These are phyloP conservation scores for Pichia californica DNA, from an alignment of 805 yeast species.

Conservation along the genomic window DNA sequence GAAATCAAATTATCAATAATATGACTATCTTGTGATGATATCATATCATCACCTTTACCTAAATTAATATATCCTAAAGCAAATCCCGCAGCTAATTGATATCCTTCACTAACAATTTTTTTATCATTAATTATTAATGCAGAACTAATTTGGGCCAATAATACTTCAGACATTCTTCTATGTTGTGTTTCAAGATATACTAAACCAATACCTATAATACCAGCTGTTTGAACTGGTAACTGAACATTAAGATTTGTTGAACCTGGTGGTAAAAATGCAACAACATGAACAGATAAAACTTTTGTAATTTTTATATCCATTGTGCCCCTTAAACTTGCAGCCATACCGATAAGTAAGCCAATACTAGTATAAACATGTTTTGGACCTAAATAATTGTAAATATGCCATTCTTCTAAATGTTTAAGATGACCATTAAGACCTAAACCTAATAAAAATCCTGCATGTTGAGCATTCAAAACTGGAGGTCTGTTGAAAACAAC, in stretches of 20 bases:
- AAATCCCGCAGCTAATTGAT: constrained; percentile 81
- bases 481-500: constrained; percentile 78
- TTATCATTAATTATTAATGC: constrained; percentile 48
- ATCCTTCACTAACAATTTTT: constrained; percentile 64
- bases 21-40: constrained; percentile 46
- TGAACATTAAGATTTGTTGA: constrained; percentile 85
- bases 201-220: constrained; percentile 83
- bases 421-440: constrained; percentile 88
- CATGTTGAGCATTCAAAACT: constrained; percentile 71
- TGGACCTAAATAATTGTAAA: constrained; percentile 86
- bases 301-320: constrained; percentile 85
- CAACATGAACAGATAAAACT: constrained; percentile 88
- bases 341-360: constrained; percentile 85
- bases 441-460: constrained; percentile 87
- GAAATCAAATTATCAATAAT: constrained; percentile 55
- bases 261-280: constrained; percentile 84
- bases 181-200: constrained; percentile 73
- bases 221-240: constrained; percentile 82
- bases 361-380: constrained; percentile 79
- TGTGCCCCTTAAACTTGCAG: constrained; percentile 77
- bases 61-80: constrained; percentile 79
- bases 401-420: constrained; percentile 90
- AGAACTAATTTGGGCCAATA: constrained; percentile 62
- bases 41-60: constrained; percentile 62
- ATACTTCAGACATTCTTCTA: constrained; percentile 76